These are phyloP conservation scores for Trichoderma asperellum DNA, from an alignment of 2,329 filamentous ascomycete species.

Conservation along the genomic window DNA sequence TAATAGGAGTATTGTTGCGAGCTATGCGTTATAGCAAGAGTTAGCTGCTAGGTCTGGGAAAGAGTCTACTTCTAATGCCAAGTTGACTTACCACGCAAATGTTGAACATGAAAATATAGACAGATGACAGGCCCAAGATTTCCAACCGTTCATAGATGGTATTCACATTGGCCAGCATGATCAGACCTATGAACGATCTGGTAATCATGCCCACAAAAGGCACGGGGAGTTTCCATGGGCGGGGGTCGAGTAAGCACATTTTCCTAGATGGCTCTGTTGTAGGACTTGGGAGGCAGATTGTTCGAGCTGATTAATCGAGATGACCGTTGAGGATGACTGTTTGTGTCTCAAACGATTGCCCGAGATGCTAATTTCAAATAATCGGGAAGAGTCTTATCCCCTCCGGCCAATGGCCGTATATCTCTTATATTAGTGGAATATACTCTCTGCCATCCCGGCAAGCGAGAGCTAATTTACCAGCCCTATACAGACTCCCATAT, in stretches of 20 bases:
- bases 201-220: slow-evolving; percentile 24
- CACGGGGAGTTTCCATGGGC: slow-evolving; percentile 28
- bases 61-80: not conserved
- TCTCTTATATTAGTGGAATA: not conserved
- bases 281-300: not conserved
- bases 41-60: not conserved
- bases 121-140: slow-evolving; percentile 19
- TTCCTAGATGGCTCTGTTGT: not conserved
- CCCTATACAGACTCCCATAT: not conserved
- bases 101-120: not conserved
- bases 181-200: slow-evolving; percentile 15
- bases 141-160: slow-evolving; percentile 23
- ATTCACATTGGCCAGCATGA: slow-evolving; percentile 29
- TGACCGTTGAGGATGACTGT: not conserved
- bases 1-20: not conserved
- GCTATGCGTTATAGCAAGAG: not conserved
- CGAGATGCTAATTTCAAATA: not conserved
- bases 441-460: not conserved
- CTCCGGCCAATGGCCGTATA: not conserved
- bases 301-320: not conserved
- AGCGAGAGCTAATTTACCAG: not conserved
- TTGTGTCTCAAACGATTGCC: not conserved
- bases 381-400: not conserved
- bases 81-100: not conserved
- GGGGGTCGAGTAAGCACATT: not conserved